phyloP scores from a whole-genome alignment of 108 stramenopile species.

The Phaeodactylum tricornutum region DNA sequence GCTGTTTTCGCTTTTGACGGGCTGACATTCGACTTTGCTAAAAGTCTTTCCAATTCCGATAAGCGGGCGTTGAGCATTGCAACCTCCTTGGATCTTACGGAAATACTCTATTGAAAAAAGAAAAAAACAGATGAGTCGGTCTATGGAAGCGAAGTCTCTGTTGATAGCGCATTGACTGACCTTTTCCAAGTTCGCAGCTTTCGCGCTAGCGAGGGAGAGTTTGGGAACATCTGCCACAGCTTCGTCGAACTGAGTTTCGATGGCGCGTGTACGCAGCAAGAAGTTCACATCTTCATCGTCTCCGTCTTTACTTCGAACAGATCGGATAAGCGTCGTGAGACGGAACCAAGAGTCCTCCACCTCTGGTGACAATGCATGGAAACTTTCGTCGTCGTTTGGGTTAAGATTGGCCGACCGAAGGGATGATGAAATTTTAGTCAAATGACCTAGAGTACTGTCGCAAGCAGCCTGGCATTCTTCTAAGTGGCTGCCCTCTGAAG shows the following conservation, averaged over 20 bases:
- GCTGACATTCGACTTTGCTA: conserved; percentile 39
- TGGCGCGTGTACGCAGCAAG: conserved; percentile 41
- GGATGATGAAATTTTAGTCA: conserved; percentile 27
- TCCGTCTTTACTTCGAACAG: conserved; percentile 47
- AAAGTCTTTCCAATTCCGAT: conserved; percentile 56
- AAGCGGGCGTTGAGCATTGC: conserved; percentile 58
- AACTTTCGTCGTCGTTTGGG: conserved; percentile 21
- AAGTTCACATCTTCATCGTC: conserved; percentile 71
- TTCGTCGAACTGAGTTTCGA: conserved; percentile 40
- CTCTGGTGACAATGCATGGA: conserved; percentile 71
- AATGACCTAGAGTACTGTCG: conserved; percentile 18
- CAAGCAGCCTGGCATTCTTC: conserved; percentile 19
- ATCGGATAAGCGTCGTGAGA: conserved; percentile 40
- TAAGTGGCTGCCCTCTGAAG: conserved; percentile 20
- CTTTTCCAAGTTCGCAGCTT: conserved; percentile 64
- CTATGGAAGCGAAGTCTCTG: no score
- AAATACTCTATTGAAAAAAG: conserved; percentile 25
- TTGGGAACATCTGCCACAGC: conserved; percentile 63
- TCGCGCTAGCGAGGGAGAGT: conserved; percentile 37
- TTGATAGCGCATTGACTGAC: no score
- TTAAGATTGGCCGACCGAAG: conserved; percentile 36
- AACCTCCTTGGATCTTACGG: conserved; percentile 62
- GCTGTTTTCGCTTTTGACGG: conserved; percentile 32
- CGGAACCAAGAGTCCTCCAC: conserved; percentile 65
- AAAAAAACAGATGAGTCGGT: no score